Evolutionary conservation across 108 stramenopile species (phyloP).

Genomic region (Parmales sp.): DNA sequence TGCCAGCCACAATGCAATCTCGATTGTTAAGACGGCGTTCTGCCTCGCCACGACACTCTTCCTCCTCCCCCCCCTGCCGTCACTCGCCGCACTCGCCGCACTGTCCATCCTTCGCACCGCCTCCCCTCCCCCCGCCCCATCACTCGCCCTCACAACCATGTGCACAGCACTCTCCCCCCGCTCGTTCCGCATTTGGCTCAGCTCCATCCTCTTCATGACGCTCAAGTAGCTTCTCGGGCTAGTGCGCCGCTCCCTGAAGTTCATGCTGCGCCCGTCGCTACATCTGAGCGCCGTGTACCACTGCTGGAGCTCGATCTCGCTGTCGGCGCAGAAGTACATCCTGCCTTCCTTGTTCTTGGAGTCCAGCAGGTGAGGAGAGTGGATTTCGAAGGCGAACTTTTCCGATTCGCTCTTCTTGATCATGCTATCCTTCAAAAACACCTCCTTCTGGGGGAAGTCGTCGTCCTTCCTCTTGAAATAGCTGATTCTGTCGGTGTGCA

Average conservation of each 20-base stretch:
- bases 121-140: neutral
- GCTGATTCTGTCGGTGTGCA: neutral
- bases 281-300: slow-evolving; percentile 29
- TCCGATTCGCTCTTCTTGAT: slow-evolving; percentile 13
- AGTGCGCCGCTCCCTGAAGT: neutral
- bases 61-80: neutral
- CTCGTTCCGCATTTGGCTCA: neutral
- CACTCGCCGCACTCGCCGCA: neutral
- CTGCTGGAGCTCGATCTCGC: slow-evolving; percentile 28
- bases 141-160: neutral
- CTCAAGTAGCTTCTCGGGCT: neutral
- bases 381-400: slow-evolving; percentile 32
- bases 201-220: neutral
- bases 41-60: neutral
- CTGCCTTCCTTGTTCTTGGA: slow-evolving; percentile 29
- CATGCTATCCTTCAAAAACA: neutral
- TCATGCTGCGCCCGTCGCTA: neutral
- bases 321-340: slow-evolving; percentile 26
- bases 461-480: neutral
- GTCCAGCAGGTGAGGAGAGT: slow-evolving; percentile 32
- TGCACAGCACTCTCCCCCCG: neutral
- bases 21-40: neutral
- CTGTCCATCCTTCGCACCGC: too few species aligned
- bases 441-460: neutral
- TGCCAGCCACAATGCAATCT: neutral